Conservation (phyloP, 352 stramenopile genomes). For the Thalassiosira livingstoniorum region DNA sequence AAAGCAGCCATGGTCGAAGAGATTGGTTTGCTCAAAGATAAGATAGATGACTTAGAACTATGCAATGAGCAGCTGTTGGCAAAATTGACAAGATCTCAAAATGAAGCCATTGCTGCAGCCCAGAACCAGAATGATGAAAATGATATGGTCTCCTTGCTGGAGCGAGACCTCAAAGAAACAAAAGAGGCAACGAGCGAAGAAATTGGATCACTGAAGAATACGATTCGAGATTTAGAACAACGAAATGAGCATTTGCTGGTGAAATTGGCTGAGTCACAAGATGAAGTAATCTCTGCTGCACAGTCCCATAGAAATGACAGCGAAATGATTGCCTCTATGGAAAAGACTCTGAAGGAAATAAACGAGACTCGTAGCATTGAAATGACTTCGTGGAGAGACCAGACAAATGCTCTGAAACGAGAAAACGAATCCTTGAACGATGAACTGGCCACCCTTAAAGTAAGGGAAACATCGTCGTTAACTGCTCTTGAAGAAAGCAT, state of each 20-base stretch:
- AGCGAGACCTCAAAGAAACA: too few species aligned
- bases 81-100: conserved; percentile 21
- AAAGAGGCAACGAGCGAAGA: conserved; percentile 31
- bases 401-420: conserved; percentile 30
- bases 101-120: conserved; percentile 14
- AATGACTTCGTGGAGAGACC: conserved; percentile 20
- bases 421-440: too few species aligned
- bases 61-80: conserved; percentile 33
- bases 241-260: conserved; percentile 31
- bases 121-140: conserved; percentile 15
- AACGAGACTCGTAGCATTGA: conserved; percentile 18
- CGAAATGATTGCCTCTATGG: conserved; percentile 25
- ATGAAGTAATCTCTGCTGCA: conserved; percentile 16
- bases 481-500: too few species aligned
- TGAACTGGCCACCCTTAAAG: too few species aligned
- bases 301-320: conserved; percentile 13
- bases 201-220: conserved; percentile 29
- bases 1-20: conserved; percentile 33
- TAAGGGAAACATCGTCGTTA: too few species aligned
- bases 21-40: conserved; percentile 28
- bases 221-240: conserved; percentile 32
- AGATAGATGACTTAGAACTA: conserved; percentile 35
- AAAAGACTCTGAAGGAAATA: too few species aligned
- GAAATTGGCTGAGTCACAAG: conserved; percentile 22
- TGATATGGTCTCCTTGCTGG: too few species aligned